These are phyloP conservation scores for Acanthamoeba castellanii DNA, from an alignment of 208 protist species.

Conservation along the genomic window DNA sequence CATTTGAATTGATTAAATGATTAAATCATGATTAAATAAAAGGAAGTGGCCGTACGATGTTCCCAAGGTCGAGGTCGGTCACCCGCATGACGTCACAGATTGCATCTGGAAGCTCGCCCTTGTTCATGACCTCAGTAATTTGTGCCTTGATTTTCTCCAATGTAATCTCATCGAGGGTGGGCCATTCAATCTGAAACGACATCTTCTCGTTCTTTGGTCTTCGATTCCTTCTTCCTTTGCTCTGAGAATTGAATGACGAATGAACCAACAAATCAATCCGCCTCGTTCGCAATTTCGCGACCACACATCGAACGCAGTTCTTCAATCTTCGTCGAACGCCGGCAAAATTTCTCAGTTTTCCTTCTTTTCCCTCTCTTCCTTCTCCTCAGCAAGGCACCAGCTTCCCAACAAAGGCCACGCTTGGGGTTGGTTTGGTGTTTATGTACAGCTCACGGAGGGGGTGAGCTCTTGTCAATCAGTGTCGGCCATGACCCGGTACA, in stretches of 20 bases:
- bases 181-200: constrained; percentile 68
- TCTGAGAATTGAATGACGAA: not conserved
- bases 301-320: not conserved
- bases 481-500: constrained; percentile 31
- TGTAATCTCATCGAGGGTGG: not conserved
- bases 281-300: not conserved
- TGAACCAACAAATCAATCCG: not conserved
- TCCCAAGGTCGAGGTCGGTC: constrained; percentile 26
- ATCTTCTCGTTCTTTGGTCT: not conserved
- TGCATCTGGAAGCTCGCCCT: constrained; percentile 47
- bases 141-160: constrained; percentile 59
- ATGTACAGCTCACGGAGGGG: no score
- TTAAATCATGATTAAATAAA: not conserved
- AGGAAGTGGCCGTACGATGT: not conserved
- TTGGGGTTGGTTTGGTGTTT: no score
- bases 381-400: no score
- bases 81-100: constrained; percentile 64
- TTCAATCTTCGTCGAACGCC: not conserved
- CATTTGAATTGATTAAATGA: not conserved
- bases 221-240: not conserved
- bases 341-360: not conserved
- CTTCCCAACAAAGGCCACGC: no score
- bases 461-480: not conserved
- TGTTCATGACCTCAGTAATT: constrained; percentile 41
- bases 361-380: not conserved